Conservation (phyloP, 345 rosid species). For the Euphorbia tirucalli region DNA sequence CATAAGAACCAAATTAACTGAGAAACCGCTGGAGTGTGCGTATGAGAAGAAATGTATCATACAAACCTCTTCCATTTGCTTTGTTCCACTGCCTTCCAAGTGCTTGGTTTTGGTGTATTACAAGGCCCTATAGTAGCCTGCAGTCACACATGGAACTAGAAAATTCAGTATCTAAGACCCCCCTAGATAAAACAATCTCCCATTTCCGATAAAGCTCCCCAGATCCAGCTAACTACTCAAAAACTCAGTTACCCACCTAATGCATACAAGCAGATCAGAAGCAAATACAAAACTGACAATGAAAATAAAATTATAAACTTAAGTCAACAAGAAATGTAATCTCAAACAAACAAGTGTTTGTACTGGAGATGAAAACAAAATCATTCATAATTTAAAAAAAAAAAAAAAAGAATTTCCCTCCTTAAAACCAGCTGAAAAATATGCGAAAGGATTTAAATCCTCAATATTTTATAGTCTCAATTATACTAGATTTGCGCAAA, state of each 20-base stretch:
- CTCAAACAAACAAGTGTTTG: not conserved
- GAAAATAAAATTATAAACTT: not conserved
- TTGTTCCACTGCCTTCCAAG: constrained; percentile 94
- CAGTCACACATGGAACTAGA: constrained; percentile 32
- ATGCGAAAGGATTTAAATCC: not conserved
- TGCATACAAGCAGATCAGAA: not conserved
- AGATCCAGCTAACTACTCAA: not conserved
- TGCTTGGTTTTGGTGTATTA: constrained; percentile 78
- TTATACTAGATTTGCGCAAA: constrained; percentile 32
- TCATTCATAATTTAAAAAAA: not conserved
- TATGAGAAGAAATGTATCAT: not conserved
- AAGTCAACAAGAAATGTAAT: not conserved
- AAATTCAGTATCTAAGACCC: constrained; percentile 14
- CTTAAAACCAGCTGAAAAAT: not conserved
- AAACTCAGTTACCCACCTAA: not conserved
- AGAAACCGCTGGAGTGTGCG: not conserved
- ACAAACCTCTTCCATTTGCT: constrained; percentile 96
- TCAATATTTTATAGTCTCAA: not conserved
- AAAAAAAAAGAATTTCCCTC: not conserved
- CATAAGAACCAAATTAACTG: not conserved
- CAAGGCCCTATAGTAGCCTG: constrained; percentile 97
- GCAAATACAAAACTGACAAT: not conserved
- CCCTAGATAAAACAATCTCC: not conserved
- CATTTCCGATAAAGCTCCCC: not conserved
- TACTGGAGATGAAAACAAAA: not conserved